Evolutionary conservation across 768 basidiomycete species (phyloP), one percentile per base, ranked within the genome.

Genomic region (Xerocomus potaroensis): DNA sequence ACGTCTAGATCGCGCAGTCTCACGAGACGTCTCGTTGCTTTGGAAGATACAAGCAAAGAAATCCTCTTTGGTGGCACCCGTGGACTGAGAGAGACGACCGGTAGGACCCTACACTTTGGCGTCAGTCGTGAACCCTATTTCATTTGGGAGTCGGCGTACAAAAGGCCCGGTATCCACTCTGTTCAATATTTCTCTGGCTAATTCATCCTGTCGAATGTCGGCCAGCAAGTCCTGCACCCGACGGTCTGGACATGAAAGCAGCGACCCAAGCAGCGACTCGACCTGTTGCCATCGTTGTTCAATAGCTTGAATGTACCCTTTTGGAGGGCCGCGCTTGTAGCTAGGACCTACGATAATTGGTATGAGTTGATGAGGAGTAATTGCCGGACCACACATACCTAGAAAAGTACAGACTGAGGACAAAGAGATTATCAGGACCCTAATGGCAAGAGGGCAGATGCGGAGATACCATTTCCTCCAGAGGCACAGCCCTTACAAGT

Each of bases 211-310:
- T 43, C 77, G 75, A 36, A 90, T 64, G 54, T 87, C 83, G 27
- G 74, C 68, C 31, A 88, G 71, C 40, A 89, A 61, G 29, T 68
- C 70, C 60, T 82, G 79, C 0, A 87, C 81, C 47, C 81, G 70
- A 15, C 77, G 70, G 62, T 87, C 83, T 23, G 77, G 74, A 48
- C 84, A 87, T 55, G 84, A 79, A 41, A 93, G 72, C 42, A 94
- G 74, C 11, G 85, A 83, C 29, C 89, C 91, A 5, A 94, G 73
- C n/a, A 94, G 69, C 11, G 90, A 87, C 66, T 94, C 92, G 56
- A 93, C 87, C 61, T 92, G 87, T 57, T 94, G 91, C 81, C 91
- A 87, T 57, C 91, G 69, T 49, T 88, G 86, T 68, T 94, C 91
- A 42, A 94, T 91, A 31, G 91, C 91, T 63, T 92, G 87, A 41